These are phyloP conservation scores for Salicornia ramosissima DNA, from an alignment of 148 eudicot species.

Conservation along the genomic window DNA sequence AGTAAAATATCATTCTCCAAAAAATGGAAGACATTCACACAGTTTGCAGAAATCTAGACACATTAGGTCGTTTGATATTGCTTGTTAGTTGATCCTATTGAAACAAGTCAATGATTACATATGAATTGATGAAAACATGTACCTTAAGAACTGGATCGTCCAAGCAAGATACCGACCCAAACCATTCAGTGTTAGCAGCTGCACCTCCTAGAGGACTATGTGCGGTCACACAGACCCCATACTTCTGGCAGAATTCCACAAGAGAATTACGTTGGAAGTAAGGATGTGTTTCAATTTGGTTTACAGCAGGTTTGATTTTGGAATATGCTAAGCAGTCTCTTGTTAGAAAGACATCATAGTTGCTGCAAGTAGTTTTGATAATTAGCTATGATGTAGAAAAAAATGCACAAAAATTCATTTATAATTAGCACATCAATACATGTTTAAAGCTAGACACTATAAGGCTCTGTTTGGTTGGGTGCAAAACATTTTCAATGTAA, in stretches of 20 bases:
- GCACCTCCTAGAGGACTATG: slow-evolving; percentile 97
- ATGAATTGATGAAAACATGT: too few relatives aligned
- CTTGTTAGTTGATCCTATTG: too few relatives aligned
- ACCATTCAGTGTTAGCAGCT: slow-evolving; percentile 81
- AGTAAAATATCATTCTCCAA: too few relatives aligned
- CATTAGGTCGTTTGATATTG: too few relatives aligned
- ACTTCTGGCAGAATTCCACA: slow-evolving; percentile 86
- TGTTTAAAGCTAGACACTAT: neutral
- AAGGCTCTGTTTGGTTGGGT: too few relatives aligned
- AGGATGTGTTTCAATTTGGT: slow-evolving; percentile 93
- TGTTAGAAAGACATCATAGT: slow-evolving; percentile 79
- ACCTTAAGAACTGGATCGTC: slow-evolving; percentile 86
- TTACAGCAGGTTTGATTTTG: slow-evolving; percentile 93
- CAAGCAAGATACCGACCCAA: slow-evolving; percentile 83
- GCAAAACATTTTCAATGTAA: too few relatives aligned
- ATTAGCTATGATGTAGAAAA: neutral
- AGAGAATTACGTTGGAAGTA: slow-evolving; percentile 90
- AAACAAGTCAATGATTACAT: too few relatives aligned
- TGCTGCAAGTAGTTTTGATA: slow-evolving; percentile 50
- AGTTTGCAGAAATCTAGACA: too few relatives aligned
- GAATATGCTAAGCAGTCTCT: slow-evolving; percentile 89
- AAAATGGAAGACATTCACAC: too few relatives aligned
- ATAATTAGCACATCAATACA: neutral
- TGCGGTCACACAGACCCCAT: slow-evolving; percentile 73
- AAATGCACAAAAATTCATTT: neutral